phyloP scores from a whole-genome alignment of 2,329 filamentous ascomycete species.

The Sclerotinia nivalis region DNA sequence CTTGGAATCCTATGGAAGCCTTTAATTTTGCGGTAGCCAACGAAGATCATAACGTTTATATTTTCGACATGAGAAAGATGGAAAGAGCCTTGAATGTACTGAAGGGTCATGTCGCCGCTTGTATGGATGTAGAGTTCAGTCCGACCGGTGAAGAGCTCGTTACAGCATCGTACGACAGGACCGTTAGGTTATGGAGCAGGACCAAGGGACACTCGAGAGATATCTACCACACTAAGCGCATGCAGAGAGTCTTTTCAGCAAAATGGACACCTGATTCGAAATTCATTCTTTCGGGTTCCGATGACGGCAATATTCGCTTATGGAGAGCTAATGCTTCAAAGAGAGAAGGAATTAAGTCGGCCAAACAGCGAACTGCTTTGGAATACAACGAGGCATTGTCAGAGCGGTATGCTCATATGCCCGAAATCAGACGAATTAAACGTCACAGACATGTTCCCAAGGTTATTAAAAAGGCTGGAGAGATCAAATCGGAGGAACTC shows the following conservation, averaged over 20 bases:
- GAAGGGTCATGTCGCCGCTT: slow-evolving; percentile 84
- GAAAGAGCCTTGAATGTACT: slow-evolving; percentile 84
- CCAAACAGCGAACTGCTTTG: slow-evolving; percentile 80
- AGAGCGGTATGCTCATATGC: slow-evolving; percentile 89
- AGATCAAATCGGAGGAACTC: slow-evolving; percentile 92
- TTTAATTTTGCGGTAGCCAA: slow-evolving; percentile 93
- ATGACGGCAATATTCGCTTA: slow-evolving; percentile 87
- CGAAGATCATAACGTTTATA: slow-evolving; percentile 65
- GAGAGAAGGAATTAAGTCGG: slow-evolving; percentile 80
- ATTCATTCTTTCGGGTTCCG: slow-evolving; percentile 86
- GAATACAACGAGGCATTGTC: slow-evolving; percentile 89
- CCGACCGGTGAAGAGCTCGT: slow-evolving; percentile 94
- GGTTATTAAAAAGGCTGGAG: slow-evolving; percentile 90
- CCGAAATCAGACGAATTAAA: slow-evolving; percentile 87
- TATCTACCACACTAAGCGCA: slow-evolving; percentile 95
- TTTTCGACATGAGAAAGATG: slow-evolving; percentile 94
- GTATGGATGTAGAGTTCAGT: slow-evolving; percentile 95
- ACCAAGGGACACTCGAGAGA: slow-evolving; percentile 83
- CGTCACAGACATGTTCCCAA: slow-evolving; percentile 89
- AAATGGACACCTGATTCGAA: slow-evolving; percentile 86
- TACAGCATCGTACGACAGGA: slow-evolving; percentile 84
- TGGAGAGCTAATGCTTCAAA: slow-evolving; percentile 88
- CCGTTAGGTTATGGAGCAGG: slow-evolving; percentile 80
- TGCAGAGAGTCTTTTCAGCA: slow-evolving; percentile 89
- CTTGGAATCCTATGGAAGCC: slow-evolving; percentile 96